Evolutionary conservation across 2,329 filamentous ascomycete species (phyloP).

Genomic region (Beauveria caledonica): DNA sequence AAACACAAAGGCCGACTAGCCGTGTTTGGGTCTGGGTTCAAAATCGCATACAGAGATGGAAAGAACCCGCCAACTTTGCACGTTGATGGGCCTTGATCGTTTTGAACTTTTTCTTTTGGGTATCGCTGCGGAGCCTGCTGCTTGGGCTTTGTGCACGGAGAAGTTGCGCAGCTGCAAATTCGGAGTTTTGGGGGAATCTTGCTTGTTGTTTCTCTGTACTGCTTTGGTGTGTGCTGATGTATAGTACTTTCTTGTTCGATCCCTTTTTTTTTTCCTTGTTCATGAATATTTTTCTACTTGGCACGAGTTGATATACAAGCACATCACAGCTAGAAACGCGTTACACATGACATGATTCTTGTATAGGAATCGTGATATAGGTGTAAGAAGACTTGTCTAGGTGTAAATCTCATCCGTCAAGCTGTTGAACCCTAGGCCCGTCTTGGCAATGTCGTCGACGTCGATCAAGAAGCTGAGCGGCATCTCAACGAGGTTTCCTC

Average conservation of each 20-base stretch:
- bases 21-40: too few species aligned
- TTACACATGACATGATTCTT: neutral
- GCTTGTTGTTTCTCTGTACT: conserved; percentile 11
- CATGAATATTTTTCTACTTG: neutral
- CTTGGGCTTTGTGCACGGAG: neutral
- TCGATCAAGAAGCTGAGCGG: conserved; percentile 79
- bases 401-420: conserved; percentile 69
- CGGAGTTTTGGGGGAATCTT: conserved; percentile 6
- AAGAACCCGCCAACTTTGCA: neutral
- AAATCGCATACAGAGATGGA: neutral
- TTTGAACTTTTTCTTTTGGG: neutral
- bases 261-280: neutral
- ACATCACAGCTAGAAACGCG: neutral
- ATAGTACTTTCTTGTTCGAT: neutral
- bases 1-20: conserved; percentile 44
- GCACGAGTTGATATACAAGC: neutral
- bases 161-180: neutral
- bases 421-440: conserved; percentile 64
- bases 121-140: neutral
- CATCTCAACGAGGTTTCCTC: conserved; percentile 79
- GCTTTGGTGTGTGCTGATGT: conserved; percentile 8
- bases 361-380: neutral
- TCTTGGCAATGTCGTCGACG: conserved; percentile 74
- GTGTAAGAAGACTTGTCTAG: conserved; percentile 15
- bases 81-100: neutral